A percentile compares a stretch with the other conserved stretches of the same genome.
phyloP scores from a whole-genome alignment of 495 filamentous ascomycete species.

The Pyrenula aspistea region DNA sequence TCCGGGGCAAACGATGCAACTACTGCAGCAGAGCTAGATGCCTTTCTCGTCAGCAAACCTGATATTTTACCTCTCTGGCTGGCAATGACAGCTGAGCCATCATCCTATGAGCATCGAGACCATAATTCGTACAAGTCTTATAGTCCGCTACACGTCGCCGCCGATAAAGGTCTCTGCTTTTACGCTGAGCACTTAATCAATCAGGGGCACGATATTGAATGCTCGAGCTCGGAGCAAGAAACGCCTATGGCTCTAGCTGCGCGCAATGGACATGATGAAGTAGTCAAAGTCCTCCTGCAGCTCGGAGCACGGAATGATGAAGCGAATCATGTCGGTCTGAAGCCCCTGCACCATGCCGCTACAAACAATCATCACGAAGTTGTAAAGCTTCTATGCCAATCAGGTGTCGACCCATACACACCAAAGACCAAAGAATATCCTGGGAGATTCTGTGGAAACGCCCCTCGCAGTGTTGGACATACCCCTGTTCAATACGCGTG shows the following conservation, averaged over 20 bases:
- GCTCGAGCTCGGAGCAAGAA: conserved; percentile 1
- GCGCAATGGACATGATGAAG: conserved; percentile 8
- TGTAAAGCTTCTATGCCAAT: conserved; percentile 12
- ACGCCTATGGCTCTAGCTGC: conserved; percentile 19
- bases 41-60: conserved; percentile 5
- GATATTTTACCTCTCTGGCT: neutral
- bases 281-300: conserved; percentile 12
- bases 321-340: conserved; percentile 9
- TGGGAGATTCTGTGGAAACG: conserved; percentile 9
- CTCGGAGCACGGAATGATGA: conserved; percentile 11
- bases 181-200: conserved; percentile 8
- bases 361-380: conserved; percentile 9
- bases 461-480: conserved; percentile 5
- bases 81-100: neutral
- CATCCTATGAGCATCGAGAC: neutral
- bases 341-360: conserved; percentile 19
- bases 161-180: conserved; percentile 6
- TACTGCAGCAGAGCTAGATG: conserved; percentile 4
- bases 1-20: neutral
- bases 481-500: conserved; percentile 13
- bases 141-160: conserved; percentile 11
- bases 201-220: conserved; percentile 6
- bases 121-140: conserved; percentile 2
- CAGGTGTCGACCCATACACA: conserved; percentile 17
- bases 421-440: conserved; percentile 13